Base-by-base conservation (phyloP, 1,139 yeast genomes). In the Hyphopichia fennica region DNA sequence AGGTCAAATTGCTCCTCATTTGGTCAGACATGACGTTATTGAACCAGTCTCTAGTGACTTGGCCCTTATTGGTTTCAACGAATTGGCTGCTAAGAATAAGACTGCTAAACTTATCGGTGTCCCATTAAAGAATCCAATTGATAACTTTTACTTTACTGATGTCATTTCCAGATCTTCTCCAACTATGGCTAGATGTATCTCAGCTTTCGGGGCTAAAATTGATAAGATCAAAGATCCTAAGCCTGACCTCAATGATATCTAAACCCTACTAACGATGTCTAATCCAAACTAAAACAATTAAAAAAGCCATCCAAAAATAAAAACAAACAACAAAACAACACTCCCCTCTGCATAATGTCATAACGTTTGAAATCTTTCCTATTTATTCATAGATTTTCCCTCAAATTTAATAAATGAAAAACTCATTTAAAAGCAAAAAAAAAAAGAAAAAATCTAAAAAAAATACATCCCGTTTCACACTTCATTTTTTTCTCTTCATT, bases 111-210 rank as follows among this genome's bases (percentile, higher is more conserved):
- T 75, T 32, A 55, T 69, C 33, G 83, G 84, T 47, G 71, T 65
- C 40, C 75, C 75, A 47, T 76, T 81, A 60, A 77, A 78, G 65
- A 81, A 81, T 62, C 91, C 90, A 47, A 82, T 88, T 58, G 80
- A 81, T 51, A 86, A 88, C 79, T 88, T 86, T 65, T 88, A 87
- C 75, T 85, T 87, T 74, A 88, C 96, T 36, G 95, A 88, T 64
- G 88, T 86, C 49, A 84, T 88, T 54, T 84, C 96, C 32, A 80
- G 96, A 73, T 82, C 88, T 44, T 87, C 96, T 41, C 89, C 90
- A 53, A 87, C 96, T 33, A 87, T 88, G 96, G 95, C 96, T 41
- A 84, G 79, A 70, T 85, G 95, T 76, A 77, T 82, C 48, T 70
- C 82, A 42, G 67, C 84, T 42, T 82, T 82, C 58, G 88, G 88